Base-by-base conservation (phyloP, 371 early-diverging fungal species). In the Conidiobolus incongruus region DNA sequence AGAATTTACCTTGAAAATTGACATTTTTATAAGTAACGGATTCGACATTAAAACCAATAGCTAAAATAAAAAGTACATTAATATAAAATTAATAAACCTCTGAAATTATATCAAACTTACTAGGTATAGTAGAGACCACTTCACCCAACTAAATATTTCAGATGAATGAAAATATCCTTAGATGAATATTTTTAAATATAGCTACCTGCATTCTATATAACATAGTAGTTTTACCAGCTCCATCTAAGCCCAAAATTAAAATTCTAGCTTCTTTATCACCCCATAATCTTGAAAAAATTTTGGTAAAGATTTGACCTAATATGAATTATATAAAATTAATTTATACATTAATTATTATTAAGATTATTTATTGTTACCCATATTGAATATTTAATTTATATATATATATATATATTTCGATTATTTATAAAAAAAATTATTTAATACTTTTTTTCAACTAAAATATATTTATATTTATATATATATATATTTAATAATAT, bases 141-240 rank as follows among this genome's bases (percentile, higher is more conserved):
- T 95, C 93, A 48, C 92, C 93, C 42, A 83, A 63, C 66, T 84
- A 64, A 23, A 35, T 22, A 15, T 21, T 36, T 31, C 10, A 41
- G 26, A 49, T 43, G 22, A 5, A 41, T 22, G 34, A n/a, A 12
- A 36, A 30, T 30, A 19, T 4, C n/a, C 22, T 22, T 31, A 11
- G 7, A 4, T 10, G 28, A 16, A 21, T 38, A 17, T 38, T 20
- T 26, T 17, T 35, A 23, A 35, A 23, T 24, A 15, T 28, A 35
- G 32, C 12, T 40, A 69, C 64, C 53, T 75, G 70, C 47, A 75
- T 47, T 47, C 70, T 70, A 58, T 85, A 93, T 53, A 94, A 68
- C 60, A 99, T 89, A 53, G 98, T 94, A 13, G 97, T 99, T 63
- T 99, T 99, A 52, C 99, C 99, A 15, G 99, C 96, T 13, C 87